Evolutionary conservation across 768 basidiomycete genomes (phyloP), one percentile per base, ranked within the genome.

Genomic region (Suillus ampliporus): DNA sequence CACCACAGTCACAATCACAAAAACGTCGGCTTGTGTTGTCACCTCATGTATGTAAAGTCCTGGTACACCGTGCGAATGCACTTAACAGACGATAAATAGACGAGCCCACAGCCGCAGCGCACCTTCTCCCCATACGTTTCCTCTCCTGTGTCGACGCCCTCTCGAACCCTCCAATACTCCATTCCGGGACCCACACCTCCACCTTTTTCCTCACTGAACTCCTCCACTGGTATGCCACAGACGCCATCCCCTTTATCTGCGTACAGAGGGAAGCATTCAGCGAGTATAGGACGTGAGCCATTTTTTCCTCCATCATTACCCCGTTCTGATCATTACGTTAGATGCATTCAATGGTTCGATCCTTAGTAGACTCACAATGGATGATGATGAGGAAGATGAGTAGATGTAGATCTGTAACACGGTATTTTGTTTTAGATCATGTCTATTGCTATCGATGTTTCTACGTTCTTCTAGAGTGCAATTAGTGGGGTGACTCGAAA

Each of bases 161-260:
- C 75, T 26, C 75, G 72, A 26, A 78, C 74, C 43, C 54, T 75
- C 61, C 68, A 72, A 3, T 76, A 76, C 61, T 70, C 75, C 28
- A 72, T 75, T 65, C 75, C 75, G 17, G 79, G 77, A 26, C 78
- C 79, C 2, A 73, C 79, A 0, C 77, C 80, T n/a, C 76, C 80
- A 0, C 67, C 79, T 63, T 63, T 77, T 58, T 56, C 57, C 64
- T 82, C 78, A 52, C 70, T 76, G 6, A 75, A 70, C 5, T 72
- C 72, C 2, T 72, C 74, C 1, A 64, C 75, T 65, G 63, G 76
- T 57, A 62, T 68, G 43, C 68, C 78, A 53, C 70, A 73, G 35
- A 78, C 79, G 2, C 75, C 79, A 7, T 72, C 76, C 0, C 77
- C 79, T 5, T 78, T 78, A n/a, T 71, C 77, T 9, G 76, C 79